Conservation (phyloP, 2,329 filamentous ascomycete species). For the Diaporthe australafricana region DNA sequence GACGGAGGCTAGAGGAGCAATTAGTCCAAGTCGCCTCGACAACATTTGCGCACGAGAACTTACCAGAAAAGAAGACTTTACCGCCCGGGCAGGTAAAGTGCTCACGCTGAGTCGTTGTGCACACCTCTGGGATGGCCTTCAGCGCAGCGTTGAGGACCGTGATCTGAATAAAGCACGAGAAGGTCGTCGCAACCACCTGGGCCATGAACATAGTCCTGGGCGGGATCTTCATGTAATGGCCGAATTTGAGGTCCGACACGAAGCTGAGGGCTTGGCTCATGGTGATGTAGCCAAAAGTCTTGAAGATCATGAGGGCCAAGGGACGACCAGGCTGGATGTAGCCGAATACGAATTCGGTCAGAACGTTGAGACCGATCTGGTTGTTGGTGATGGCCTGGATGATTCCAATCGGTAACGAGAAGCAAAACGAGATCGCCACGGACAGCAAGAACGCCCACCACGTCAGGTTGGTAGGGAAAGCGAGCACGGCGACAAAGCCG, state of each 20-base stretch:
- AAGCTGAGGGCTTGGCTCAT: conserved; percentile 75
- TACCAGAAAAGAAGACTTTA: conserved; percentile 72
- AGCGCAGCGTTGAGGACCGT: conserved; percentile 72
- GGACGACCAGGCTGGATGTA: conserved; percentile 81
- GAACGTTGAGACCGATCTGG: conserved; percentile 78
- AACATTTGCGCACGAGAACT: conserved; percentile 24
- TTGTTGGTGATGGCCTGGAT: conserved; percentile 78
- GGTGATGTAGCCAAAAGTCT: conserved; percentile 72
- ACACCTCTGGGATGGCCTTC: conserved; percentile 72
- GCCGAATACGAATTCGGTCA: conserved; percentile 80
- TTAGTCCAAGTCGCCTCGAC: background rate
- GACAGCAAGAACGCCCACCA: conserved; percentile 81
- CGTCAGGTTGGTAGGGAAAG: conserved; percentile 73
- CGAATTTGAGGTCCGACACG: conserved; percentile 75
- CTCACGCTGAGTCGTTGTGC: conserved; percentile 65
- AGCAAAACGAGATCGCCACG: conserved; percentile 71
- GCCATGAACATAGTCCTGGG: conserved; percentile 75
- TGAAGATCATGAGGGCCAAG: conserved; percentile 79
- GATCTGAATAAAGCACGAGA: conserved; percentile 76
- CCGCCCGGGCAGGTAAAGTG: conserved; percentile 74
- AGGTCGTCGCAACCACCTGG: conserved; percentile 74
- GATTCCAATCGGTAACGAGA: conserved; percentile 75
- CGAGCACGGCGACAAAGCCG: conserved; percentile 66
- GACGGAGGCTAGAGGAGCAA: conserved; percentile 60
- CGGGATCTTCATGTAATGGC: conserved; percentile 80